Evolutionary conservation across 306 rosid species (phyloP).

Genomic region (Arachis hypogaea): DNA sequence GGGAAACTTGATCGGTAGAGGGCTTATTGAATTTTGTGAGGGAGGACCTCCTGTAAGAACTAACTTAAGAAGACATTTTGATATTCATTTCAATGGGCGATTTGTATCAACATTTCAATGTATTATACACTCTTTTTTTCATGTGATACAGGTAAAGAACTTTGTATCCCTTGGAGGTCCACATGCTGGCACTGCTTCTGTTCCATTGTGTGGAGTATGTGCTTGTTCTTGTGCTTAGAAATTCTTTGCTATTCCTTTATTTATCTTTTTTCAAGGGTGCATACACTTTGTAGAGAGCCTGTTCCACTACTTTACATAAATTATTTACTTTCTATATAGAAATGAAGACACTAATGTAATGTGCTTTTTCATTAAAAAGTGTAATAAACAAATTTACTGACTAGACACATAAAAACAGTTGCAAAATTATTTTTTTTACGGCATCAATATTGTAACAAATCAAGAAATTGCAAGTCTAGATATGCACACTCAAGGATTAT

Average conservation of each 20-base stretch:
- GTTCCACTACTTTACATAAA: background rate
- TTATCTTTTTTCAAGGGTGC: constrained; percentile 17
- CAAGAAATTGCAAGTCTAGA: background rate
- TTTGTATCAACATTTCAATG: constrained; percentile 21
- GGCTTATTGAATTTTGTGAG: constrained; percentile 76
- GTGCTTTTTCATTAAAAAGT: constrained; percentile 11
- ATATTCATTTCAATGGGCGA: constrained; percentile 3
- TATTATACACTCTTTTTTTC: constrained; percentile 12
- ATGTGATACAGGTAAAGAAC: constrained; percentile 65
- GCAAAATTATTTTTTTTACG: background rate
- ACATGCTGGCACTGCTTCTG: constrained; percentile 79
- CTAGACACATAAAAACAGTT: background rate
- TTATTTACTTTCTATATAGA: background rate
- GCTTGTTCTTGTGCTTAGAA: constrained; percentile 30
- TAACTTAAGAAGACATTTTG: constrained; percentile 20
- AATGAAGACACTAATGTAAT: background rate
- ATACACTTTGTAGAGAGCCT: constrained; percentile 13
- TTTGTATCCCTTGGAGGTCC: constrained; percentile 77
- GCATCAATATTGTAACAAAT: background rate
- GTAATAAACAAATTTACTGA: background rate
- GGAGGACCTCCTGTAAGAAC: constrained; percentile 86
- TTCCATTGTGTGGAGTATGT: constrained; percentile 74
- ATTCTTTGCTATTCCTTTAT: constrained; percentile 17
- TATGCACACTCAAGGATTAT: background rate
- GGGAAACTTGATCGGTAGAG: constrained; percentile 83